These are phyloP conservation scores for Cnidoscolus chayamansa DNA, from an alignment of 441 rosid genomes.

Conservation along the genomic window DNA sequence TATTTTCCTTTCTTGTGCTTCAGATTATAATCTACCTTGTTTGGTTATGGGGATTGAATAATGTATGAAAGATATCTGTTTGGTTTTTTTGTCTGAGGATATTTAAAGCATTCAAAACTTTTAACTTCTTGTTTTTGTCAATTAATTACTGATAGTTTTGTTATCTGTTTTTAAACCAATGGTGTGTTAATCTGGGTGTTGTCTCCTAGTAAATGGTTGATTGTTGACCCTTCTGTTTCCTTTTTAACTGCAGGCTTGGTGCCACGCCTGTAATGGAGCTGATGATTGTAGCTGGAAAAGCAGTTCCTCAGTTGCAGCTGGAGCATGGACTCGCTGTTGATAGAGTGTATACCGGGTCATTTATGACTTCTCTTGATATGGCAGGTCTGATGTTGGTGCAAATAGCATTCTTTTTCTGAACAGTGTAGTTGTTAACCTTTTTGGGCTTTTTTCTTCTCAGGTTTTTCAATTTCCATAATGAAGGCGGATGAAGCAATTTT, in stretches of 20 bases:
- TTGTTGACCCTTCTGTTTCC: slow-evolving; percentile 13
- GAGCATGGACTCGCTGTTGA: slow-evolving; percentile 96
- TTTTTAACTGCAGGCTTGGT: slow-evolving; percentile 58
- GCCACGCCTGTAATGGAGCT: slow-evolving; percentile 93
- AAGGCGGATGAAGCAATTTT: slow-evolving; percentile 69
- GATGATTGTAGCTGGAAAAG: slow-evolving; percentile 92
- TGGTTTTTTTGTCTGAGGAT: background rate
- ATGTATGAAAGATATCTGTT: background rate
- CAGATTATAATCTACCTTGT: background rate
- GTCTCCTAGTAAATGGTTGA: slow-evolving; percentile 4
- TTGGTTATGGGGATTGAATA: background rate
- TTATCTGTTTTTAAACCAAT: background rate
- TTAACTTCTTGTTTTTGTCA: background rate
- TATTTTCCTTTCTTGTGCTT: slow-evolving; percentile 10
- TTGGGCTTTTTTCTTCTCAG: slow-evolving; percentile 37
- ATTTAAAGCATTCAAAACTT: background rate
- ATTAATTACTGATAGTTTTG: background rate
- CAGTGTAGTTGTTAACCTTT: slow-evolving; percentile 19
- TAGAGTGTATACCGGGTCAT: slow-evolving; percentile 94
- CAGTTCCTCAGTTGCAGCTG: slow-evolving; percentile 85
- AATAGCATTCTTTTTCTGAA: slow-evolving; percentile 12
- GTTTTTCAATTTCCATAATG: slow-evolving; percentile 93
- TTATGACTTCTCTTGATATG: slow-evolving; percentile 99
- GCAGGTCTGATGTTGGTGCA: slow-evolving; percentile 58
- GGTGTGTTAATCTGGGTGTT: slow-evolving; percentile 7